Conservation (phyloP, 2,329 filamentous ascomycete genomes). For the Epichloe aotearoae region DNA sequence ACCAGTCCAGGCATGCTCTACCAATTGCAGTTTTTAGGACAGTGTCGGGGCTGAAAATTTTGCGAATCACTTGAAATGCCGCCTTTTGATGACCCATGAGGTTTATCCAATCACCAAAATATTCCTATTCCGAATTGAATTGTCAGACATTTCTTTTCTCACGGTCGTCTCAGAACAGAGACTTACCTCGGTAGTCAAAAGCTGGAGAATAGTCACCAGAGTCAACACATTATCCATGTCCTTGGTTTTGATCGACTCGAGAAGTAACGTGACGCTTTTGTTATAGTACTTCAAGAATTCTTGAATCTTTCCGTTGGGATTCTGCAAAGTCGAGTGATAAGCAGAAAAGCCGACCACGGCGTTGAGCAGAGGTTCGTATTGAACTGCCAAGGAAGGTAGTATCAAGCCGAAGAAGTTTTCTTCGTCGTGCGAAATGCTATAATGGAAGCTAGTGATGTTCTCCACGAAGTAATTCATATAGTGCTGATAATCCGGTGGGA, state of each 20-base stretch:
- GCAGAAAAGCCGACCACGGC: constrained; percentile 79
- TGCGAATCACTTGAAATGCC: constrained; percentile 66
- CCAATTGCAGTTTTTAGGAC: constrained; percentile 58
- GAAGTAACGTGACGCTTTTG: constrained; percentile 64
- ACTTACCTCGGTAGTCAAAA: constrained; percentile 82
- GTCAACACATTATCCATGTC: constrained; percentile 62
- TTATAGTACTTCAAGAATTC: constrained; percentile 87
- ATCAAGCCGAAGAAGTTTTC: constrained; percentile 61
- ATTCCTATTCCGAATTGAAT: constrained; percentile 49
- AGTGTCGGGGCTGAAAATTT: constrained; percentile 64
- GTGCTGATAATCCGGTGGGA: constrained; percentile 58
- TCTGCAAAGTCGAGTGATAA: constrained; percentile 66
- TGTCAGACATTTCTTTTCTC: constrained; percentile 1
- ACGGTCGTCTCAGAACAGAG: background rate
- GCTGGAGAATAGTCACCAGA: constrained; percentile 75
- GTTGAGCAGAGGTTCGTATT: constrained; percentile 68
- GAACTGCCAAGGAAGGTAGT: constrained; percentile 58
- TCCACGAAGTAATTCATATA: constrained; percentile 69
- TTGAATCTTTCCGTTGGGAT: constrained; percentile 58
- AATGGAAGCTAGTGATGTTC: constrained; percentile 70
- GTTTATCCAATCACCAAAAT: constrained; percentile 90
- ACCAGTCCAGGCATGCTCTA: constrained; percentile 74
- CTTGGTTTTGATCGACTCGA: constrained; percentile 55
- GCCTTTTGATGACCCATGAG: constrained; percentile 86
- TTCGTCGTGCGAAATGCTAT: constrained; percentile 59